Percentiles rank a stretch among this genome's conserved stretches.
Conservation (phyloP, 441 rosid genomes). For the Adansonia rubrostipa region DNA sequence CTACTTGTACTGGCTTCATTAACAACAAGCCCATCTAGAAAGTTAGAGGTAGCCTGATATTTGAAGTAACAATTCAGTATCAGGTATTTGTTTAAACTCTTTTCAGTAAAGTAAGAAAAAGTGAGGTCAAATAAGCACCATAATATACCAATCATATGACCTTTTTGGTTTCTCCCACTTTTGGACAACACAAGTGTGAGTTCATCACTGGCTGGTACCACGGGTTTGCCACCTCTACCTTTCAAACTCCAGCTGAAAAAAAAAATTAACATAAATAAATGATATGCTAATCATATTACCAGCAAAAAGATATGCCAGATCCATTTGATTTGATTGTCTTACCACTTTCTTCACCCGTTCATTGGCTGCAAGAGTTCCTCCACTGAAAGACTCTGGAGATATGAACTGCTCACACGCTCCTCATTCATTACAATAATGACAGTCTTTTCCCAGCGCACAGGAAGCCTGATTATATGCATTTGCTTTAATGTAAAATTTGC, state of each 20-base stretch:
- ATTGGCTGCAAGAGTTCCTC: constrained; percentile 91
- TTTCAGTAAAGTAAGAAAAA: constrained; percentile 6
- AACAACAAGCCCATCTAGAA: too few relatives aligned
- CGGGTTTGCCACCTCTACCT: constrained; percentile 73
- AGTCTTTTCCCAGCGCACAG: constrained; percentile 94
- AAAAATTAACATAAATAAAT: constrained; percentile 20
- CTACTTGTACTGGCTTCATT: constrained; percentile 21
- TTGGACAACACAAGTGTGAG: constrained; percentile 6
- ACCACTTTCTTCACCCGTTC: constrained; percentile 97
- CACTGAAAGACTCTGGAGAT: constrained; percentile 79
- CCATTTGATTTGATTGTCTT: constrained; percentile 32
- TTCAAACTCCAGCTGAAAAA: constrained; percentile 72
- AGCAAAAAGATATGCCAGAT: background rate
- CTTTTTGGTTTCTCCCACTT: constrained; percentile 21
- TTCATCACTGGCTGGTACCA: constrained; percentile 48
- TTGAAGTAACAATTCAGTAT: background rate
- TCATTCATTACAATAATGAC: constrained; percentile 85
- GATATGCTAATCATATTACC: constrained; percentile 6
- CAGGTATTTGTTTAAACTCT: constrained; percentile 8
- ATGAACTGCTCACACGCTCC: constrained; percentile 86
- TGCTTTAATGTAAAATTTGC: background rate
- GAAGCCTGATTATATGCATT: constrained; percentile 59
- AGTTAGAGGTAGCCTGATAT: constrained; percentile 12
- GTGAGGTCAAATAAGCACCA: constrained; percentile 19
- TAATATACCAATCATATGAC: background rate